Conservation (phyloP, 2,329 filamentous ascomycete species). For the Cladosporium halotolerans region DNA sequence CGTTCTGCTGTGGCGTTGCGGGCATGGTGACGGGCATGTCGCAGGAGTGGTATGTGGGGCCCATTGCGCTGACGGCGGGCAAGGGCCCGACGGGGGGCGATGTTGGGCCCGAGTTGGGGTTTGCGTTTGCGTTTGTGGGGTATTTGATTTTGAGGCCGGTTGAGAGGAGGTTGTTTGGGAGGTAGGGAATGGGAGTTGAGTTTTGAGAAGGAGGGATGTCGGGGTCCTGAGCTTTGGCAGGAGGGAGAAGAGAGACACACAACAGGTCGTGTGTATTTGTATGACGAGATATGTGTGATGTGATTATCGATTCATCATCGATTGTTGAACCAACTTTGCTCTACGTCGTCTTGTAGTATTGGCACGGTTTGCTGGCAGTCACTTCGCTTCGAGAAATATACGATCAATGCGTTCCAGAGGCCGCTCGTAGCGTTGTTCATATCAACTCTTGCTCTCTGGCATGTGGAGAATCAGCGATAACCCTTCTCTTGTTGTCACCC, state of each 20-base stretch:
- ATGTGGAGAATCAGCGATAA: too few species aligned
- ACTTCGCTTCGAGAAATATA: too few species aligned
- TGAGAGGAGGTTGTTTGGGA: slow-evolving; percentile 38
- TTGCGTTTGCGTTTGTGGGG: slow-evolving; percentile 50
- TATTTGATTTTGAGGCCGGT: slow-evolving; percentile 49
- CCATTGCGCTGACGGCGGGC: slow-evolving; percentile 56
- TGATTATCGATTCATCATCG: not conserved
- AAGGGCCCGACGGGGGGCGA: slow-evolving; percentile 49
- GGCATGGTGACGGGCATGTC: slow-evolving; percentile 66
- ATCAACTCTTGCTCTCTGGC: too few species aligned
- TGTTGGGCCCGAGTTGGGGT: slow-evolving; percentile 60
- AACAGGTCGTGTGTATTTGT: not conserved
- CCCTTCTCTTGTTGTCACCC: too few species aligned
- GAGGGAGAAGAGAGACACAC: not conserved
- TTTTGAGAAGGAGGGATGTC: too few species aligned
- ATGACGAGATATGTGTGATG: not conserved
- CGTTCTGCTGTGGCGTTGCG: slow-evolving; percentile 58
- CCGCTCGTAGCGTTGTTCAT: too few species aligned
- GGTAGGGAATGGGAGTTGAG: slow-evolving; percentile 7
- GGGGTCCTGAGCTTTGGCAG: not conserved
- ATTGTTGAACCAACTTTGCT: too few species aligned
- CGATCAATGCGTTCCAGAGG: too few species aligned
- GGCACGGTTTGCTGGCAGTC: too few species aligned
- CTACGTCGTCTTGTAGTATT: too few species aligned
- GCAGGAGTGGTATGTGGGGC: slow-evolving; percentile 62